Percentiles rank a stretch among this genome's conserved stretches.
These are phyloP conservation scores for Sonneratia caseolaris DNA, from an alignment of 345 rosid species.

Conservation along the genomic window DNA sequence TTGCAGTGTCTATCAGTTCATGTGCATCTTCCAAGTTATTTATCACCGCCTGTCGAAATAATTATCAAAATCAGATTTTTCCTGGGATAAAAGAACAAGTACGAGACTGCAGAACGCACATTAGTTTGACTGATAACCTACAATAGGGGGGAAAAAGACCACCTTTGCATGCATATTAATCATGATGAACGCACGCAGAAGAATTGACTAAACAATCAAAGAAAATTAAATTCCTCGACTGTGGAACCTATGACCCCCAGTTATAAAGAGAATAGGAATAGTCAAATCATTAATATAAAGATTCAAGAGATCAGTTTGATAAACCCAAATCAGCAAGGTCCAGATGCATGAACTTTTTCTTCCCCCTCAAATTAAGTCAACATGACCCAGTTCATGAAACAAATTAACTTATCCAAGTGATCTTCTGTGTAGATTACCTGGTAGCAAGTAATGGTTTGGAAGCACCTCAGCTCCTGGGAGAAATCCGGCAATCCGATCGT, in stretches of 20 bases:
- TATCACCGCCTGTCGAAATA: slow-evolving; percentile 46
- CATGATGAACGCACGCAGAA: too few species aligned
- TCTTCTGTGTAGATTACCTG: slow-evolving; percentile 25
- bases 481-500: slow-evolving; percentile 73
- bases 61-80: not conserved
- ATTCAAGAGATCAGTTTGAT: too few species aligned
- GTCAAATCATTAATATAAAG: not conserved
- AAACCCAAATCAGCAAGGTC: not conserved
- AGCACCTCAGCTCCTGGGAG: slow-evolving; percentile 60
- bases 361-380: too few species aligned
- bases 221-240: too few species aligned
- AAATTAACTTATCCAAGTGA: not conserved
- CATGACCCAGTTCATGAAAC: too few species aligned
- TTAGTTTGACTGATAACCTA: too few species aligned
- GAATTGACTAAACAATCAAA: too few species aligned
- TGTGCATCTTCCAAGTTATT: slow-evolving; percentile 75
- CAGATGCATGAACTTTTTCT: not conserved
- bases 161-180: too few species aligned
- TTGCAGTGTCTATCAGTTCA: slow-evolving; percentile 59
- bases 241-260: too few species aligned
- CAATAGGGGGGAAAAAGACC: too few species aligned
- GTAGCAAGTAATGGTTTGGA: slow-evolving; percentile 59
- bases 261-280: not conserved
- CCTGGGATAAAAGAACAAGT: not conserved
- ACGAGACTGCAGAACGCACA: too few species aligned